Evolutionary conservation across 1,139 yeast genomes (phyloP), one percentile per base, ranked within the genome.

Genomic region (Suhomyces anneliseae): DNA sequence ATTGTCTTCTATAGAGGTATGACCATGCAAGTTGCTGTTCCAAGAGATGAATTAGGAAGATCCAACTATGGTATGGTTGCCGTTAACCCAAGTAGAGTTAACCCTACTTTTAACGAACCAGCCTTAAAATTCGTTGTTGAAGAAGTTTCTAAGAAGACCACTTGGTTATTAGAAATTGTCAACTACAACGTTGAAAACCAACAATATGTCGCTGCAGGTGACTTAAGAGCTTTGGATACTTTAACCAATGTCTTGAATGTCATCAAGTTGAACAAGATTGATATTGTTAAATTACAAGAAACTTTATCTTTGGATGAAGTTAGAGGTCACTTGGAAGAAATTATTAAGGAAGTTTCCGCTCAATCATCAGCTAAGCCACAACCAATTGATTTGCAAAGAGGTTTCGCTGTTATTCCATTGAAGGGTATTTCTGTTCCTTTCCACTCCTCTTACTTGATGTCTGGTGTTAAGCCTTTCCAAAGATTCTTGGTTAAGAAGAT

Each of bases 11-110:
- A 93, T 81, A 85, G 99, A 79, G 99, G 99, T 81, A 93, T 93
- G 99, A 93, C 99, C 42, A 93, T 93, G 99, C 99, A 93, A 79
- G 99, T 93, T 56, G 99, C 99, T 40, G 99, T 93, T 56, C 98
- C 98, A 65, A 85, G 99, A 75, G 99, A 93, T 72, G 81, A 85
- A 49, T 68, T 74, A 44, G 99, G 99, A 44, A 87, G 99, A 75
- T 93, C 99, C 52, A 93, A 95, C 78, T 93, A 93, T 65, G 98
- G 99, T 78, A 93, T 93, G 99, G 83, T 90, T 77, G 99, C 99
- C 44, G 93, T 93, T 51, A 93, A 95, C 75, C 99, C 99, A 63
- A 81, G 95, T 50, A 85, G 99, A 74, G 87, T 93, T 53, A 83
- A 89, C 51, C 74, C 89, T 49, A 87, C 97, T 10, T 93, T 93